Percentiles rank a stretch among this genome's conserved stretches.
Conservation (phyloP, 1,284 basidiomycete species). For the Gomphus sp. region DNA sequence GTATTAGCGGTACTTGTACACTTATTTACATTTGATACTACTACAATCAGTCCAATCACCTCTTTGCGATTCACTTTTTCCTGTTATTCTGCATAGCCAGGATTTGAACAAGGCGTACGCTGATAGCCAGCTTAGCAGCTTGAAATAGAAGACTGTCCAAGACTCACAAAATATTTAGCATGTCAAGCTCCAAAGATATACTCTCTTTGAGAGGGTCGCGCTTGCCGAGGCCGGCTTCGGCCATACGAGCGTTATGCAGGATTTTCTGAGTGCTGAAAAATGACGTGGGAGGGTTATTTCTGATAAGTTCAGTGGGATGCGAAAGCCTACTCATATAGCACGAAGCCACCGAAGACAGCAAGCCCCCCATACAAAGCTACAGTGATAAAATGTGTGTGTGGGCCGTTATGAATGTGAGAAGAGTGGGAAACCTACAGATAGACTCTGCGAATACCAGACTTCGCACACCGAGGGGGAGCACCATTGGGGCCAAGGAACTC, state of each 20-base stretch:
- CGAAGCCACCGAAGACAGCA: slow-evolving; percentile 81
- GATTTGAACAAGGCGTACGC: slow-evolving; percentile 77
- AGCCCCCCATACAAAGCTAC: slow-evolving; percentile 70
- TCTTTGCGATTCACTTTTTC: slow-evolving; percentile 14
- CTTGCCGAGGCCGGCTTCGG: slow-evolving; percentile 56
- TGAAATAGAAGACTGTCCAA: neutral
- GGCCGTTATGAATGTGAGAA: neutral
- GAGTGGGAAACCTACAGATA: slow-evolving; percentile 30
- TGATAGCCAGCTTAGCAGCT: slow-evolving; percentile 20
- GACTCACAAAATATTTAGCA: slow-evolving; percentile 79
- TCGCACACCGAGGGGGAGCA: slow-evolving; percentile 73
- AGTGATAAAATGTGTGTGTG: neutral
- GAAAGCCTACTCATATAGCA: slow-evolving; percentile 74
- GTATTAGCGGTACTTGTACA: neutral
- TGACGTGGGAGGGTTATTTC: neutral
- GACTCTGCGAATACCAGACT: slow-evolving; percentile 71
- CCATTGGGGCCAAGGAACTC: slow-evolving; percentile 79
- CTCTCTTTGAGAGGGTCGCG: slow-evolving; percentile 76
- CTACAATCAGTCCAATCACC: neutral
- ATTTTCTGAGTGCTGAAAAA: slow-evolving; percentile 68
- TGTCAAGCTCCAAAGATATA: slow-evolving; percentile 73
- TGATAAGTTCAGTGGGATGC: neutral
- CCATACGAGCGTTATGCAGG: slow-evolving; percentile 66
- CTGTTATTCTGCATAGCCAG: slow-evolving; percentile 39
- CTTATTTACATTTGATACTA: neutral